A percentile compares a stretch with the other conserved stretches of the same genome.
Evolutionary conservation across 1,284 basidiomycete species (phyloP).

Genomic region (Trichosporon asahii): DNA sequence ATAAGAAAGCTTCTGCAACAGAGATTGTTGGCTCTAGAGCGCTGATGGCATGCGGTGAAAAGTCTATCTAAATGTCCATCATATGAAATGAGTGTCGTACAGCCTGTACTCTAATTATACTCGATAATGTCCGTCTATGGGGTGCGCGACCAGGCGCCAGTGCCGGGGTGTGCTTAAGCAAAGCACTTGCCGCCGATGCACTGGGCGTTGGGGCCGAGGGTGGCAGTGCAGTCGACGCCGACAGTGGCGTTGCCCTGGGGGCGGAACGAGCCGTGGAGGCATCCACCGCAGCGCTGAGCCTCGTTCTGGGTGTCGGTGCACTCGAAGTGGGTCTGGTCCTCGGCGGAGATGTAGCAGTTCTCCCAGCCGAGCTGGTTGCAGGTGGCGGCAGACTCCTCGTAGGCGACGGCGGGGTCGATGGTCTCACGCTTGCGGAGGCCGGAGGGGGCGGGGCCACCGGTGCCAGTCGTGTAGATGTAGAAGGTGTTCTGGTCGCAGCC

Average conservation of each 20-base stretch:
- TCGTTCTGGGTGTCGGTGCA: constrained; percentile 10
- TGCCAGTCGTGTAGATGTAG: constrained; percentile 6
- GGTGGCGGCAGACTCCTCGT: background rate
- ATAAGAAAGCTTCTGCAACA: background rate
- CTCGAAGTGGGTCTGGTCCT: constrained; percentile 9
- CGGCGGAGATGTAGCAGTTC: constrained; percentile 7
- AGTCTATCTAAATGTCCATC: constrained; percentile 5
- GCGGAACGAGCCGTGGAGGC: background rate
- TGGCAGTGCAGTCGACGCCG: constrained; percentile 7
- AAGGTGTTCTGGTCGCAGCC: constrained; percentile 9
- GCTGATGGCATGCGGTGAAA: constrained; percentile 3
- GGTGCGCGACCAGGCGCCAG: background rate
- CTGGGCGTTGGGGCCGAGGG: constrained; percentile 8
- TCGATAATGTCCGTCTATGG: background rate
- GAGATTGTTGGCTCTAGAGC: background rate
- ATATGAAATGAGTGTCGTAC: background rate
- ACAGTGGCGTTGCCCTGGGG: background rate
- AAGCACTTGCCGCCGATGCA: constrained; percentile 10
- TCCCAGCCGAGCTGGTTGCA: constrained; percentile 4
- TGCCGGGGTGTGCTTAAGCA: background rate
- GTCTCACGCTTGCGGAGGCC: constrained; percentile 9
- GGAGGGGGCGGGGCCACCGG: background rate
- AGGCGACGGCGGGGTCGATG: constrained; percentile 3
- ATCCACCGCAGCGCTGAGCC: background rate
- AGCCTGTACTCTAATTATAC: constrained; percentile 3